Conservation (phyloP, 2,329 filamentous ascomycete species). For the Harringtonia aguacate region DNA sequence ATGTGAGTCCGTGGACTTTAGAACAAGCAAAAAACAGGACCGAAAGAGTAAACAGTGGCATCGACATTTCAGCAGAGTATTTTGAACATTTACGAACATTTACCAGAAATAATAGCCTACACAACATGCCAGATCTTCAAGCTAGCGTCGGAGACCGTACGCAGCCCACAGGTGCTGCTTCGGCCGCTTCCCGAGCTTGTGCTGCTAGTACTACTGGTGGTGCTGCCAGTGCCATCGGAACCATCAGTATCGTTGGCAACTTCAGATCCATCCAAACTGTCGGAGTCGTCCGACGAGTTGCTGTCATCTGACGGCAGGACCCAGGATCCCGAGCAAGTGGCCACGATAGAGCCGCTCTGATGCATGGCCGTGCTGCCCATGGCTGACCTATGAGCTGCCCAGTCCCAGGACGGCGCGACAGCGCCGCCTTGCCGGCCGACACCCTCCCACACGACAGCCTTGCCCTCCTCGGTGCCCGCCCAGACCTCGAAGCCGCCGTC, state of each 20-base stretch:
- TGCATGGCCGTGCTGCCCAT: constrained; percentile 42
- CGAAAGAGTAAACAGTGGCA: too few relatives aligned
- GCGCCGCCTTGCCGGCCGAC: constrained; percentile 37
- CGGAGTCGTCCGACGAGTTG: constrained; percentile 20
- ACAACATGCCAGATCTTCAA: constrained; percentile 10
- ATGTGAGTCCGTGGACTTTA: too few relatives aligned
- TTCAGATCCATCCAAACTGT: background rate
- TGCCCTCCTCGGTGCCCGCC: constrained; percentile 45
- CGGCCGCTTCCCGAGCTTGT: too few relatives aligned
- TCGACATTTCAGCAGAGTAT: too few relatives aligned
- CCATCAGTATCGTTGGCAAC: constrained; percentile 1
- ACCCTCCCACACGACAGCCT: constrained; percentile 47
- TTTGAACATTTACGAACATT: too few relatives aligned
- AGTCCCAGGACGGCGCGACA: constrained; percentile 35
- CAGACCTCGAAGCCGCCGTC: constrained; percentile 46
- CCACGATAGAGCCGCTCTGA: constrained; percentile 41
- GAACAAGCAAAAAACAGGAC: too few relatives aligned
- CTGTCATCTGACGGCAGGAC: constrained; percentile 14
- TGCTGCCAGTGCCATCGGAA: background rate
- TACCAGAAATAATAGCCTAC: background rate
- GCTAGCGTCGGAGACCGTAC: constrained; percentile 1
- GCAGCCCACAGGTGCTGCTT: background rate
- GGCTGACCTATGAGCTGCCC: constrained; percentile 34
- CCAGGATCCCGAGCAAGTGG: constrained; percentile 48
- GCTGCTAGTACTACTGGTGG: too few relatives aligned